Evolutionary conservation across 2,329 filamentous ascomycete genomes (phyloP), one percentile per base, ranked within the genome.

Genomic region (Knufia petricola): DNA sequence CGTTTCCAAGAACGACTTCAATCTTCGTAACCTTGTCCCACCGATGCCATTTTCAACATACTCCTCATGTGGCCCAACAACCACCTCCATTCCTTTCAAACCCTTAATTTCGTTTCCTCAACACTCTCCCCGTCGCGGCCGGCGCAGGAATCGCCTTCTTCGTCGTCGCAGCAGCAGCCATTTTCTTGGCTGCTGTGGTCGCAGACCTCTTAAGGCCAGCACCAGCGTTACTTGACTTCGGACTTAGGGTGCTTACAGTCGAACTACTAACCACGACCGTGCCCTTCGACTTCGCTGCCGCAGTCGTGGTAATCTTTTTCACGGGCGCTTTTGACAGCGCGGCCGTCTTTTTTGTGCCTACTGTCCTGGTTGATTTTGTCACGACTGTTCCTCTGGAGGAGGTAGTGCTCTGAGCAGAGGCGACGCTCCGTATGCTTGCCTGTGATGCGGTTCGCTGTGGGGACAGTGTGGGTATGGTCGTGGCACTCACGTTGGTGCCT

Each of bases 401-500:
- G 12, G 49, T 43, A 3, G 49, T 51, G 21, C 53, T 55, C 7
- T 48, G 41, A 28, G 57, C 54, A 2, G 56, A 58, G 8, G 49
- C 40, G 24, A 32, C 40, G 39, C 49, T 52, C 40, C 54, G 55
- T 19, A 41, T 55, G 46, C 50, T 54, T 17, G 52, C 34, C 26
- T 58, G 56, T 38, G 52, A 53, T 32, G 50, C 38, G 7, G 54
- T 45, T 10, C 55, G 54, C 45, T 55, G 52, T n/a, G 55, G 55
- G 13, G 50, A 52, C 9, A 48, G 30, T 28, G 50, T 47, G 4
- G 40, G 48, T 4, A 42, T 49, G 8, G 44, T 17, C 8, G 32
- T 26, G 13, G 39, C n/a, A 21, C 39, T 42, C 10, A 21, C 41
- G 28, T 23, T 15, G 24, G 41, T 20, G 20, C 41, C 32, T 19